phyloP scores from a whole-genome alignment of 345 rosid species.

The Noccaea bulbosa region DNA sequence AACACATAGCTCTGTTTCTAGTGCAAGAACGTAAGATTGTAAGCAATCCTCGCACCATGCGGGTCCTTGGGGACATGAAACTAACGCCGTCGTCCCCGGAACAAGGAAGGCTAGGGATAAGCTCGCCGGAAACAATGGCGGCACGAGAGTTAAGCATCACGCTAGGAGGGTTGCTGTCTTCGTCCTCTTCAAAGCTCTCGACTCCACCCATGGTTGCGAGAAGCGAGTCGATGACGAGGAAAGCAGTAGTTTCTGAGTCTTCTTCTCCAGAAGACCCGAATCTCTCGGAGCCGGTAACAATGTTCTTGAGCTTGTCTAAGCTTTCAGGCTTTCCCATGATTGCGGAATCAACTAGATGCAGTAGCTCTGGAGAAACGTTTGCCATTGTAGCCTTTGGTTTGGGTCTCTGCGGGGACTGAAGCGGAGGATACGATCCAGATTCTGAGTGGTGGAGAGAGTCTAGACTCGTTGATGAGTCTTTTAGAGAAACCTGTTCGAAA shows the following conservation, averaged over 20 bases:
- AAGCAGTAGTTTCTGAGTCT: conserved; percentile 74
- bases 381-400: conserved; percentile 77
- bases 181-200: conserved; percentile 96
- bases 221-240: conserved; percentile 88
- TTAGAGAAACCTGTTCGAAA: conserved; percentile 77
- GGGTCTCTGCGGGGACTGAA: conserved; percentile 60
- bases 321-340: conserved; percentile 97
- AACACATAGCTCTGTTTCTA: conserved; percentile 98
- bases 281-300: conserved; percentile 74
- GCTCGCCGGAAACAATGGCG: conserved; percentile 88
- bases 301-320: conserved; percentile 81
- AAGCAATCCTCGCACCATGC: conserved; percentile 89
- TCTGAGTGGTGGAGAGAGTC: conserved; percentile 48
- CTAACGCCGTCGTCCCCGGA: conserved; percentile 61
- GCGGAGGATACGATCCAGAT: conserved; percentile 49
- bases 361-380: conserved; percentile 91
- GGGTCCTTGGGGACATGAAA: conserved; percentile 90
- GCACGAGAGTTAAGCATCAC: conserved; percentile 98
- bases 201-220: conserved; percentile 99
- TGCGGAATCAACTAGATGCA: conserved; percentile 97
- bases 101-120: conserved; percentile 86
- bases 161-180: conserved; percentile 89
- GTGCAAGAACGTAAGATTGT: conserved; percentile 91
- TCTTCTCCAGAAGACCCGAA: conserved; percentile 73
- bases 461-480: conserved; percentile 57